Percentiles rank a stretch among this genome's conserved stretches.
Conservation (phyloP, 495 filamentous ascomycete species). For the Xylaria palmicola region DNA sequence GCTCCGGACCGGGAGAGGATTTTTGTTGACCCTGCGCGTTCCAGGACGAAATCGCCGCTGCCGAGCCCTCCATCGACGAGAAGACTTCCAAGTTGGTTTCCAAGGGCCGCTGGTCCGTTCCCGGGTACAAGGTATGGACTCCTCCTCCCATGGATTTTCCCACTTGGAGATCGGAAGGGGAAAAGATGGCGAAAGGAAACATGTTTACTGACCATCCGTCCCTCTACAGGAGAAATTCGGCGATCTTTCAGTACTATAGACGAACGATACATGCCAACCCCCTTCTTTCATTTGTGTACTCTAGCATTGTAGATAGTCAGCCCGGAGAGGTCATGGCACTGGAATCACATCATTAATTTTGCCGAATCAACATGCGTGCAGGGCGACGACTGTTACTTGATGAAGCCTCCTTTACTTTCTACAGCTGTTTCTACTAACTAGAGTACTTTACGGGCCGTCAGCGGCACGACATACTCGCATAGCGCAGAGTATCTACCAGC, state of each 20-base stretch:
- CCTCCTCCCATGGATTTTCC: not conserved
- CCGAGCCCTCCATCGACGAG: conserved; percentile 93
- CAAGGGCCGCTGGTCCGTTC: conserved; percentile 95
- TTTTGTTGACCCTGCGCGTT: conserved; percentile 11
- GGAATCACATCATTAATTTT: conserved; percentile 31
- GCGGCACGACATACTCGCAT: not conserved
- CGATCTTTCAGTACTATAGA: conserved; percentile 88
- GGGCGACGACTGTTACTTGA: not conserved
- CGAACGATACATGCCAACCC: conserved; percentile 22
- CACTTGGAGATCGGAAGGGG: no score
- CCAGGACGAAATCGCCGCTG: conserved; percentile 90
- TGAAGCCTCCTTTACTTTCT: not conserved
- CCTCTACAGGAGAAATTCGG: conserved; percentile 88
- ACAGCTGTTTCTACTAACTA: not conserved
- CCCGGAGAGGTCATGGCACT: conserved; percentile 24
- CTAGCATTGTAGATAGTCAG: conserved; percentile 58
- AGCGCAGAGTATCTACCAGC: not conserved
- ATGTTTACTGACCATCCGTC: conserved; percentile 17
- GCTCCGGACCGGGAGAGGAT: not conserved
- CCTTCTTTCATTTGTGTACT: conserved; percentile 54
- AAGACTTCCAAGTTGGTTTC: conserved; percentile 87
- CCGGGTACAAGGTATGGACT: conserved; percentile 94
- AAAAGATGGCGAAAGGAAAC: not conserved
- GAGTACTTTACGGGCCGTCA: not conserved
- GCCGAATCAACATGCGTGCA: not conserved